Conservation (phyloP, 1,139 yeast genomes). For the Arxiozyma slooffiae region DNA sequence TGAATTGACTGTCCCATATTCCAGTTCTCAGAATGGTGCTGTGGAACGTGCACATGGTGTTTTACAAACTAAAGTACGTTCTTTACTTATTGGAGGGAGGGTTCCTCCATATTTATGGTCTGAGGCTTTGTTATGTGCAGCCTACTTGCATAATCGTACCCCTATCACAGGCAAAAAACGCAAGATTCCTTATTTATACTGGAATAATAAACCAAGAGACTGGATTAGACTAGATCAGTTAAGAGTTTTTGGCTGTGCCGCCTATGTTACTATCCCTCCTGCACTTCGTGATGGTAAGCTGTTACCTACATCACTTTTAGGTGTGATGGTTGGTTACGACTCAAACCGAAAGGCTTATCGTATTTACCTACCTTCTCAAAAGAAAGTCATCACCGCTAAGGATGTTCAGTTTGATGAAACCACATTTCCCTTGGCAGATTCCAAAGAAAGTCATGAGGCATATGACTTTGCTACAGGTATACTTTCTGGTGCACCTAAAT, state of each 20-base stretch:
- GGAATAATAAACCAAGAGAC: too few species aligned
- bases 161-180: constrained; percentile 2
- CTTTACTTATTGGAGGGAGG: too few species aligned
- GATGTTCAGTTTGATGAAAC: constrained; percentile 9
- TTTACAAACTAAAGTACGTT: not conserved
- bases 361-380: constrained; percentile 1
- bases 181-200: too few species aligned
- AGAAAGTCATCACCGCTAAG: constrained; percentile 1
- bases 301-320: not conserved
- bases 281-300: constrained; percentile 8
- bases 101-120: too few species aligned
- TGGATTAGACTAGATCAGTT: constrained; percentile 2
- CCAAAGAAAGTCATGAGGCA: too few species aligned
- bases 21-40: constrained; percentile 10
- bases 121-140: too few species aligned
- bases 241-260: constrained; percentile 7
- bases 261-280: too few species aligned
- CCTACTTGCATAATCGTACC: too few species aligned
- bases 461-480: too few species aligned
- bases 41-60: constrained; percentile 9
- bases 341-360: constrained; percentile 5
- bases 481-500: too few species aligned
- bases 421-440: too few species aligned
- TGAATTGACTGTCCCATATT: too few species aligned
- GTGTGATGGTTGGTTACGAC: constrained; percentile 7